Base-by-base conservation (phyloP, 2,329 filamentous ascomycete genomes). In the Colletotrichum horii region DNA sequence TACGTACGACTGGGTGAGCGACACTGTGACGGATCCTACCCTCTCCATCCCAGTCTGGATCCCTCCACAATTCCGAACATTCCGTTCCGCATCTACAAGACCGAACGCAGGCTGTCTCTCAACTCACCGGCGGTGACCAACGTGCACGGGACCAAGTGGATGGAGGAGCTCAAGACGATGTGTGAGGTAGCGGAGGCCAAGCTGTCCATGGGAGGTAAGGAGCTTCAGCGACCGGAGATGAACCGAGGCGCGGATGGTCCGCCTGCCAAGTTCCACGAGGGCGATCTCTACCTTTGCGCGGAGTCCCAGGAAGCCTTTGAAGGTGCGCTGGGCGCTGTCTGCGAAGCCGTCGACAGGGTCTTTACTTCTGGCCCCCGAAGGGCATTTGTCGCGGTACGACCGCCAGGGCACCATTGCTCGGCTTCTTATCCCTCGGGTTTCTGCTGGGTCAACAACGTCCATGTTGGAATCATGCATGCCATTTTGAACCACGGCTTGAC, bases 371-470 rank as follows among this genome's bases (percentile, higher is more conserved):
- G 92, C 8, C 93, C 94, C 26, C 92, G 90, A 61, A 92, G 95
- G 71, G 96, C 96, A 0, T 99, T 99, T 83, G 95, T 98, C 66
- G 96, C 94, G 32, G 94, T 98, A 66, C 93, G 97, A 36, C 97
- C 97, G 6, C 97, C 97, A 0, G 97, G 97, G 1, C 97, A 99
- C 82, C 97, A 99, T 82, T 99, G 97, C 85, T 98, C 96, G 4
- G 92, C 95, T 6, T 92, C 94, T 66, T 93, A 94, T 80, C 97
- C 97, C 1, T 98, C 96, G 3, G 97, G 97, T 0, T 99, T 99
- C 82, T 99, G 97, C 86, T 99, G 97, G 96, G 87, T 99, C 66
- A 99, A 99, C 84, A 99, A 99, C 82, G 96, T 99, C 1, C 96
- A 98, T 82, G 95, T 99, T 26, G 97, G 96, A 1, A 98, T 99